Base-by-base conservation (phyloP, 768 basidiomycete species). In the Lactarius pseudohatsudake region DNA sequence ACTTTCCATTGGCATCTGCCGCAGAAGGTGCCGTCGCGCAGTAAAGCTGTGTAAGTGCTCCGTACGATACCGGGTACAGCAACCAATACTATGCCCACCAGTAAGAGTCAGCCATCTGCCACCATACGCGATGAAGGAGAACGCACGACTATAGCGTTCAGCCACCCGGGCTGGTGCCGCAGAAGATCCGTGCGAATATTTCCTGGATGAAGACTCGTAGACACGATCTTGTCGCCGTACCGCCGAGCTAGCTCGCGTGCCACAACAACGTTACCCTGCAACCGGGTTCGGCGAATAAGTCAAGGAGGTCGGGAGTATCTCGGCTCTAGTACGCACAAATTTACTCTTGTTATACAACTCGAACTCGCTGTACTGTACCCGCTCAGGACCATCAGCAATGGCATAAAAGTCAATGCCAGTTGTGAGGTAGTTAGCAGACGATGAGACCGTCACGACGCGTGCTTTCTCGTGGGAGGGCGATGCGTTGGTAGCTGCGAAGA, bases 391-490 rank as follows among this genome's bases (percentile, higher is more conserved):
- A 60, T 79, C 78, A 34, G 53, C 64, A 59, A 80, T 61, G 2
- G 81, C 77, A 10, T 79, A 77, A 68, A 76, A 84, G 66, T 81
- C 62, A 59, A 86, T 68, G 4, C 50, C 66, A 5, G 70, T 62
- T 11, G 72, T 73, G 40, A 79, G 57, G 61, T 77, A 72, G 55
- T 77, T 76, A 0, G 70, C 79, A 1, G 75, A 72, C 3, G 85
- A 85, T 6, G 83, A 79, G 11, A 79, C 77, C 7, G 76, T 82
- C 55, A 86, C 75, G 41, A 86, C 73, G 43, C 86, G 84, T 2
- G 79, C 74, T 55, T 80, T 80, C 57, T 78, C 76, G 32, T 38
- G 36, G n/a, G 81, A 81, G 0, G 79, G 72, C 8, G 79, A 73
- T 6, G 74, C 70, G 45, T 74, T 75, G 20, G 81, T 78, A 4